Evolutionary conservation across 805 yeast genomes (phyloP).

Genomic region (Phaffomyces thermotolerans): DNA sequence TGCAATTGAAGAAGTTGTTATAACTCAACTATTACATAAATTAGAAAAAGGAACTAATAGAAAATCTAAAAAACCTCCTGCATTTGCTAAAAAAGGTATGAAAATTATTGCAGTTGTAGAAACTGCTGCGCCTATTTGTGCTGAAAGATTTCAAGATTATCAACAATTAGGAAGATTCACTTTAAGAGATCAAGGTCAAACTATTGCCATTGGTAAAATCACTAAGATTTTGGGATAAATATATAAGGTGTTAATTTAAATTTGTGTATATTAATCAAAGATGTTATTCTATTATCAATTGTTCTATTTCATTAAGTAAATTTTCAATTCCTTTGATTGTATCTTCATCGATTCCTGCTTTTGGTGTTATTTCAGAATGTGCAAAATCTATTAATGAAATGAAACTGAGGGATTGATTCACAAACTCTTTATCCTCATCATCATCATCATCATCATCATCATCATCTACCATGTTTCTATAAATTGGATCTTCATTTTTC

Average conservation of each 20-base stretch:
- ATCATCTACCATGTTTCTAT: constrained; percentile 28
- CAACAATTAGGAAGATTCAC: constrained; percentile 98
- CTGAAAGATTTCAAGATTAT: constrained; percentile 85
- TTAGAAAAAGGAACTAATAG: constrained; percentile 95
- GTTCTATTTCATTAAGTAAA: constrained; percentile 39
- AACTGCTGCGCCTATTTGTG: constrained; percentile 80
- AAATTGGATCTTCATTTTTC: constrained; percentile 34
- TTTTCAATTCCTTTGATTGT: constrained; percentile 63
- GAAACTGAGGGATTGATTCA: constrained; percentile 39
- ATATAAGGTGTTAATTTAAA: background rate
- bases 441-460: constrained; percentile 29
- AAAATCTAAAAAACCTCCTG: constrained; percentile 93
- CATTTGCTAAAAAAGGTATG: constrained; percentile 98
- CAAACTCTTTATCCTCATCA: constrained; percentile 29
- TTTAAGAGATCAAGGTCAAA: constrained; percentile 95
- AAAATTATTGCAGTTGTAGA: constrained; percentile 91
- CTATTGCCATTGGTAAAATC: constrained; percentile 97
- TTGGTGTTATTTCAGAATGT: constrained; percentile 61
- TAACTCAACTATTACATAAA: constrained; percentile 80
- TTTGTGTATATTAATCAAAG: background rate
- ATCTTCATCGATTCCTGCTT: constrained; percentile 66
- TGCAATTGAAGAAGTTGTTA: constrained; percentile 90
- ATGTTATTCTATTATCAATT: constrained; percentile 4
- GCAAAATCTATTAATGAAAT: constrained; percentile 84
- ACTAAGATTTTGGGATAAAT: constrained; percentile 64